Percentiles rank a stretch among this genome's conserved stretches.
Evolutionary conservation across 2,329 filamentous ascomycete genomes (phyloP).

Genomic region (Rhexocercosporidium sp.): DNA sequence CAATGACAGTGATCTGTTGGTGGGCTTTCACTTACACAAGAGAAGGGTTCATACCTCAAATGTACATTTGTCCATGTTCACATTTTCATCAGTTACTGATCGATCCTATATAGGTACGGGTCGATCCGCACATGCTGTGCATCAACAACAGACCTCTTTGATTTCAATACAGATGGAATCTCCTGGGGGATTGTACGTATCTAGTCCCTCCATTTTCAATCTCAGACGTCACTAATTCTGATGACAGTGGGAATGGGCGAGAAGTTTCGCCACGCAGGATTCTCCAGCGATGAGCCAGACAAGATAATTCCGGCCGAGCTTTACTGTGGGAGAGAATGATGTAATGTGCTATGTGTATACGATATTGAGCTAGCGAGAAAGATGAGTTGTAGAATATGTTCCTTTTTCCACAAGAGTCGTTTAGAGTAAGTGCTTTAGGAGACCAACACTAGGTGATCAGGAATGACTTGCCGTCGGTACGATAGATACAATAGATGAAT

Average conservation of each 20-base stretch:
- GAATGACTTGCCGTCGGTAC: background rate
- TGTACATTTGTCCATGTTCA: background rate
- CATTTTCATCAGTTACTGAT: background rate
- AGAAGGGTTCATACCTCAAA: slow-evolving; percentile 33
- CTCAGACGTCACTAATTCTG: too few species aligned
- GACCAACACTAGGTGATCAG: background rate
- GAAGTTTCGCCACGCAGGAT: slow-evolving; percentile 31
- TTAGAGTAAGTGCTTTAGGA: too few species aligned
- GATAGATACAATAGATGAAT: background rate
- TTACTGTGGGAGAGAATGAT: slow-evolving; percentile 28
- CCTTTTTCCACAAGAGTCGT: too few species aligned
- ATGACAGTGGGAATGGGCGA: slow-evolving; percentile 29
- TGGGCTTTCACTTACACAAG: slow-evolving; percentile 31
- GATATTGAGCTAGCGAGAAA: too few species aligned
- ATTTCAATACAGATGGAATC: slow-evolving; percentile 26
- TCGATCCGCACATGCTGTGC: slow-evolving; percentile 32
- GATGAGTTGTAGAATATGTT: too few species aligned
- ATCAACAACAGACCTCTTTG: slow-evolving; percentile 27
- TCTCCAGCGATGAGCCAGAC: slow-evolving; percentile 26
- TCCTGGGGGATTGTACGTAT: slow-evolving; percentile 31
- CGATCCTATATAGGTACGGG: slow-evolving; percentile 17
- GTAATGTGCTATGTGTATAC: background rate
- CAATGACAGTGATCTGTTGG: slow-evolving; percentile 30
- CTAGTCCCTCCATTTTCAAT: background rate
- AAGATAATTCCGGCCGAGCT: slow-evolving; percentile 32